Evolutionary conservation across 345 rosid genomes (phyloP), one percentile per base, ranked within the genome.

Genomic region (Eutrema japonicum): DNA sequence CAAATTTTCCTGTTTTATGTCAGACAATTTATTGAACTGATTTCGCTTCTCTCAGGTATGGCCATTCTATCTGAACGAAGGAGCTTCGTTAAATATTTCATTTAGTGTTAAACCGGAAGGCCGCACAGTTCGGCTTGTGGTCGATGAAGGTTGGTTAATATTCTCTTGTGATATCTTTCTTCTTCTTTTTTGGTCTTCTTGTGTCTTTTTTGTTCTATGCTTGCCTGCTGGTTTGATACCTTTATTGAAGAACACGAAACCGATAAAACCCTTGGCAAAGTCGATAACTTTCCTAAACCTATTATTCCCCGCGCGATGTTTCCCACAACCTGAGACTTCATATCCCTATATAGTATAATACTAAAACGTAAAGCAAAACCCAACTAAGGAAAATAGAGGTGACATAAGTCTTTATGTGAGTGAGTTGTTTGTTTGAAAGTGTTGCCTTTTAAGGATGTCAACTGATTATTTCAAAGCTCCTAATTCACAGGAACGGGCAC

Each of bases 1-100:
- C 2, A 30, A 30, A 30, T 30, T 30, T 30, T 3, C 5, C 33
- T 30, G 33, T 33, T 5, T 40, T 10, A 8, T 42, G 14, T 35
- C 26, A 18, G n/a, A 60, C 47, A 57, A 49, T 69, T 74, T 42
- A 16, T 56, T 76, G 30, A 33, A 43, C 16, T 55, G 27, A 12
- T 64, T 70, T 68, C 37, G 65, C 27, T 42, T 57, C 11, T 56
- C 48, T 8, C 78, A 95, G 99, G 92, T 75, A 49, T 88, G 88
- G 89, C 70, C 85, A 43, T 78, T 72, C 72, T 84, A 72, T 76
- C 81, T 95, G 51, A 92, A 92, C 53, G 36, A 70, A 55, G 91
- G 96, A 12, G 82, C 91, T 61, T 82, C 82, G 32, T 71, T 95
- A 30, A 88, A 85, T 74, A 82, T 95, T 60, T 82, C 96, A 55